Base-by-base conservation (phyloP, 768 basidiomycete species). In the Royoungia palumana region DNA sequence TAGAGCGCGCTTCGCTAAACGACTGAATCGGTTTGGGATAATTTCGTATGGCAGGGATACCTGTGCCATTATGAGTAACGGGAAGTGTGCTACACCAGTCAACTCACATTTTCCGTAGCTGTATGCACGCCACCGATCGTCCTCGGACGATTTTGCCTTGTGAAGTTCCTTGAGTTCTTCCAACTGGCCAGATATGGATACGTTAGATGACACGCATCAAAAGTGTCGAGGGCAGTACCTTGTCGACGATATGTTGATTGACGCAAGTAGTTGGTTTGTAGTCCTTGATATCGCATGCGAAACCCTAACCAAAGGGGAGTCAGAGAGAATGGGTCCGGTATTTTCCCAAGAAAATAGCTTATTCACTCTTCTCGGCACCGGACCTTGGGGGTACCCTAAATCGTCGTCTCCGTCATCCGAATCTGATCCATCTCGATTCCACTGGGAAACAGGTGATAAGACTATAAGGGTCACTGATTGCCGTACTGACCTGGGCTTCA, bases 181-280 rank as follows among this genome's bases (percentile, higher is more conserved):
- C 12, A 92, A 70, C 89, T 91, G 22, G 13, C 20, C 21, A n/a
- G n/a, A n/a, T n/a, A n/a, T n/a, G n/a, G 25, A 55, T 7, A 34
- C 16, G 37, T 49, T 22, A 51, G 41, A 28, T 22, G 41, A 36
- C 16, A 21, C 22, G 27, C 6, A 34, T 9, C 7, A 37, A 50
- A 42, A 25, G 10, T 24, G 1, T n/a, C 12, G 25, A 35, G 16
- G 41, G 13, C 13, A 61, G 21, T 53, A 81, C 88, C 75, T 87
- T 88, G 59, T 85, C 82, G 27, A 89, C 75, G 40, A 92, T 77
- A 56, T 84, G 79, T 62, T 89, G 83, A 59, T 92, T 92, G 4
- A 72, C 71, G 49, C 80, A 82, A 5, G 60, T 59, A 1, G 51
- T 56, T 48, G 59, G 39, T 38, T 60, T 65, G 1, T 50, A 58